These are phyloP conservation scores for Pseudoturritis turrita DNA, from an alignment of 345 rosid genomes.

Conservation along the genomic window DNA sequence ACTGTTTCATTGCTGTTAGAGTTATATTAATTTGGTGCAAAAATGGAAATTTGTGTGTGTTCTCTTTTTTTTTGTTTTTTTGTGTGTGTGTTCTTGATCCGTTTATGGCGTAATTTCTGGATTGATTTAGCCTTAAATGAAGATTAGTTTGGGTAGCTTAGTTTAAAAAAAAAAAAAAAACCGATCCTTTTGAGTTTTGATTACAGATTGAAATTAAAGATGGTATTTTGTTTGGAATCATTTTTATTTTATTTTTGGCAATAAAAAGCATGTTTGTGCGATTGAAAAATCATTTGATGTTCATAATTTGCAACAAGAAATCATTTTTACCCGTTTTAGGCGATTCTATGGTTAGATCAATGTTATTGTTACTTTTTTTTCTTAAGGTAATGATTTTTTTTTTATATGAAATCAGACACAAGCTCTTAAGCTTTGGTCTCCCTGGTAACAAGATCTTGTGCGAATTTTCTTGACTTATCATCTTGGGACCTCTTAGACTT, in stretches of 20 bases:
- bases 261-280: neutral
- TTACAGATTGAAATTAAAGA: neutral
- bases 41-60: neutral
- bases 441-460: conserved; percentile 52
- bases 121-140: neutral
- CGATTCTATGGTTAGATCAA: no score
- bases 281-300: no score
- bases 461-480: conserved; percentile 50
- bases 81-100: neutral
- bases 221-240: neutral
- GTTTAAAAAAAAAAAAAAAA: no score
- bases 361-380: no score
- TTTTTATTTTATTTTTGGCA: neutral
- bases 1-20: neutral
- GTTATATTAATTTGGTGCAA: neutral
- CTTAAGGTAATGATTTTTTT: no score
- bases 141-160: neutral
- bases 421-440: conserved; percentile 9
- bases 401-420: neutral
- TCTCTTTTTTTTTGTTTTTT: no score
- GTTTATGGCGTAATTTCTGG: neutral
- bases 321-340: no score
- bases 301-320: neutral
- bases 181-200: no score
- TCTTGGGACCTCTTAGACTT: conserved; percentile 41